These are phyloP conservation scores for Yamadazyma kitorensis DNA, from an alignment of 805 yeast species.

Conservation along the genomic window DNA sequence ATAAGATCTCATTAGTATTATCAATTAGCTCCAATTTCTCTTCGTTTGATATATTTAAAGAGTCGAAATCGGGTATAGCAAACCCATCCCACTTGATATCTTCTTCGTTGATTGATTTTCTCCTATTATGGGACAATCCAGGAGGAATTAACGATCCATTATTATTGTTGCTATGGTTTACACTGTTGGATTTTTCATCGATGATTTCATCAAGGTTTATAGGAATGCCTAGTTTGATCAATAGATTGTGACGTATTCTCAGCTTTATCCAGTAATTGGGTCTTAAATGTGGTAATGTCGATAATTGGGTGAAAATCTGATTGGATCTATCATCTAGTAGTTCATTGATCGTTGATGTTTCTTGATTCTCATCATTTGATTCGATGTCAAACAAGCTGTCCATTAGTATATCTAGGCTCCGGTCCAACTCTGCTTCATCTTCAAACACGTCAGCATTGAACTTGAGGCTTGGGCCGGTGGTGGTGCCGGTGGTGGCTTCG, in stretches of 20 bases:
- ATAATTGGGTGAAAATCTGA: constrained; percentile 45
- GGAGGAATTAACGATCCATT: constrained; percentile 1
- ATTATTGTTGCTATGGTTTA: not conserved
- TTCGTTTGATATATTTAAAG: constrained; percentile 27
- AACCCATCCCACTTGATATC: constrained; percentile 36
- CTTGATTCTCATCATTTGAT: not conserved
- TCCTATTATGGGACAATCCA: constrained; percentile 10
- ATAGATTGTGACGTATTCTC: constrained; percentile 58
- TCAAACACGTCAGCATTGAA: constrained; percentile 15
- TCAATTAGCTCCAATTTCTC: constrained; percentile 23
- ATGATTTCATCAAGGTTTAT: constrained; percentile 59
- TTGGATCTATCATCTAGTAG: constrained; percentile 33
- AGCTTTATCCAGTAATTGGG: constrained; percentile 72
- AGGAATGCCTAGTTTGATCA: constrained; percentile 69
- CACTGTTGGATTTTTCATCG: constrained; percentile 2
- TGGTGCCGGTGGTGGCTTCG: not conserved
- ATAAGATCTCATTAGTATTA: constrained; percentile 23
- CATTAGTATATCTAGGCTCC: constrained; percentile 12
- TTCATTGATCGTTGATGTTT: not conserved
- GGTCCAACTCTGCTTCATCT: constrained; percentile 11
- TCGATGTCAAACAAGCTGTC: constrained; percentile 10
- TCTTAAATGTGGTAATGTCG: constrained; percentile 45
- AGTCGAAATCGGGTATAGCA: constrained; percentile 33
- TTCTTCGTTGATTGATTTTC: constrained; percentile 23
- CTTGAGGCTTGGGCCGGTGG: constrained; percentile 1